phyloP scores from a whole-genome alignment of 805 yeast genomes.

The Candida dajiaensis region DNA sequence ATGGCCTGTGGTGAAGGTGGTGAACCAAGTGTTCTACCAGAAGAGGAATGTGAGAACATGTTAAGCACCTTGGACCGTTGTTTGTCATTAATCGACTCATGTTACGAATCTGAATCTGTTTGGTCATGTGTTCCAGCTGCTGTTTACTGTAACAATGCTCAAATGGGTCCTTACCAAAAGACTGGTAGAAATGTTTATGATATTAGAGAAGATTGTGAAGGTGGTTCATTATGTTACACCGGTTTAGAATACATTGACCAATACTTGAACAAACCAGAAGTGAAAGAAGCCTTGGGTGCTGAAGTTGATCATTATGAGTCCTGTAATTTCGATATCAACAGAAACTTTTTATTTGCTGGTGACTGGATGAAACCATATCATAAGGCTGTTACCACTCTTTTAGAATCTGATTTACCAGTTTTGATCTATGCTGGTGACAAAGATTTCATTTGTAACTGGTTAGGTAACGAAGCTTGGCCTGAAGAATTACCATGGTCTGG shows the following conservation, averaged over 20 bases:
- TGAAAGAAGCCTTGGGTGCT: conserved; percentile 80
- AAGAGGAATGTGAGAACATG: conserved; percentile 75
- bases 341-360: conserved; percentile 78
- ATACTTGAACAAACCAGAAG: conserved; percentile 72
- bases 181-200: conserved; percentile 93
- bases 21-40: conserved; percentile 65
- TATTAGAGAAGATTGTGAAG: conserved; percentile 75
- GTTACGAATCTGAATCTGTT: conserved; percentile 69
- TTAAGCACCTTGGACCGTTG: conserved; percentile 69
- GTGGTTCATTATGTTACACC: conserved; percentile 68
- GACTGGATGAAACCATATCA: conserved; percentile 94
- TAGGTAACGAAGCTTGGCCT: conserved; percentile 88
- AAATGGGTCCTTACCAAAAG: conserved; percentile 73
- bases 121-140: conserved; percentile 91
- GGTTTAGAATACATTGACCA: conserved; percentile 68
- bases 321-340: conserved; percentile 74
- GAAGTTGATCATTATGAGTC: conserved; percentile 74
- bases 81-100: conserved; percentile 62
- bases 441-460: conserved; percentile 95
- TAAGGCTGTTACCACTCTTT: conserved; percentile 59
- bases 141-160: conserved; percentile 80
- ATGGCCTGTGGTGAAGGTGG: conserved; percentile 97
- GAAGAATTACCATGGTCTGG: conserved; percentile 65
- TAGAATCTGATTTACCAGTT: conserved; percentile 73
- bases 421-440: conserved; percentile 93